Percentiles rank a stretch among this genome's conserved stretches.
Conservation (phyloP, 495 filamentous ascomycete species). For the Neurospora terricola region DNA sequence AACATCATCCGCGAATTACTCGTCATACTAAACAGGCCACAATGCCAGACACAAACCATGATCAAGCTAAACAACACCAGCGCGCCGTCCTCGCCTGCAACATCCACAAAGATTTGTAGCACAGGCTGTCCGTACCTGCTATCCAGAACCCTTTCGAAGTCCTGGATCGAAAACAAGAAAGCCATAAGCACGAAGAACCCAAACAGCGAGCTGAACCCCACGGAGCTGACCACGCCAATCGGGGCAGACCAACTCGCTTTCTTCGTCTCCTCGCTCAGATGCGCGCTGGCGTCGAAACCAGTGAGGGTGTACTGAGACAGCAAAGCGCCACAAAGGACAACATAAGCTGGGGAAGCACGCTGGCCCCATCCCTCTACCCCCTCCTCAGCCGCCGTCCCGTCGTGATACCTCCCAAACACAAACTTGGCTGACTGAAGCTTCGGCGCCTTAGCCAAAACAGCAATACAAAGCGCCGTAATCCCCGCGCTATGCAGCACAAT, state of each 20-base stretch:
- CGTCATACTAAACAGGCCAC: constrained; percentile 48
- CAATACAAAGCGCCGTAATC: constrained; percentile 46
- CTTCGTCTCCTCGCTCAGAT: constrained; percentile 50
- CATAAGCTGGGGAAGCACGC: constrained; percentile 31
- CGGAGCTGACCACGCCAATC: constrained; percentile 49
- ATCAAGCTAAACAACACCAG: constrained; percentile 47
- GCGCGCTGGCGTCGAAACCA: constrained; percentile 46
- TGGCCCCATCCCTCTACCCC: constrained; percentile 41
- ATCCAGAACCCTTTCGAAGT: constrained; percentile 37
- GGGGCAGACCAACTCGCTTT: constrained; percentile 52
- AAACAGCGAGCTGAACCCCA: constrained; percentile 48
- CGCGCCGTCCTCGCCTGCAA: constrained; percentile 45
- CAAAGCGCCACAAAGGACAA: constrained; percentile 44
- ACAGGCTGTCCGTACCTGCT: constrained; percentile 41
- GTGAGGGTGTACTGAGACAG: constrained; percentile 46
- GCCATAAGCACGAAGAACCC: constrained; percentile 53
- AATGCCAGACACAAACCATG: constrained; percentile 53
- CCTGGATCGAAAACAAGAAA: constrained; percentile 50
- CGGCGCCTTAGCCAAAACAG: constrained; percentile 51
- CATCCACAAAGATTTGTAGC: constrained; percentile 47
- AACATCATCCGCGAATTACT: constrained; percentile 58
- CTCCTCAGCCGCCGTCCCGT: constrained; percentile 39
- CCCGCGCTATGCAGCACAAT: constrained; percentile 52
- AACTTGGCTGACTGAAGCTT: constrained; percentile 49
- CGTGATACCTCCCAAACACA: constrained; percentile 48